Percentiles rank a stretch among this genome's conserved stretches.
These are phyloP conservation scores for Dipteronia dyeriana DNA, from an alignment of 345 rosid species.

Conservation along the genomic window DNA sequence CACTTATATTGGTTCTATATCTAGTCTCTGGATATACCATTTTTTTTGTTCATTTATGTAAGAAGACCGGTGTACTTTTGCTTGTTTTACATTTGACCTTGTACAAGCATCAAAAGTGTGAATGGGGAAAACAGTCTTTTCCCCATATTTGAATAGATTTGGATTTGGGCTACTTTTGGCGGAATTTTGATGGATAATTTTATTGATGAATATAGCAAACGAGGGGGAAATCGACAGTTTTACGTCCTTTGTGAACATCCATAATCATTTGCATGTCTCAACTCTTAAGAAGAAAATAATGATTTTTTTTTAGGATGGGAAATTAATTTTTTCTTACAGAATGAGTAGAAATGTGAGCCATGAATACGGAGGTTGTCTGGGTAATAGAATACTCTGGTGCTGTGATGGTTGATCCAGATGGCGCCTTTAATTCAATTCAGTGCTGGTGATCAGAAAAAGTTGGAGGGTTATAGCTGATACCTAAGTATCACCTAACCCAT, in stretches of 20 bases:
- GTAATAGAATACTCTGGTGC: background rate
- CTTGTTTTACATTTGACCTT: background rate
- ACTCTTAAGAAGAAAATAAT: background rate
- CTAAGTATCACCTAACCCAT: background rate
- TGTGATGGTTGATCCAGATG: background rate
- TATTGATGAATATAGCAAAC: background rate
- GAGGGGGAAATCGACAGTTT: background rate
- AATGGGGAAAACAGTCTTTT: background rate
- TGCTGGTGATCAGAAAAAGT: background rate
- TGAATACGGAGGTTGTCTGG: background rate
- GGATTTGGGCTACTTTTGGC: background rate
- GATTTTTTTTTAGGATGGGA: background rate
- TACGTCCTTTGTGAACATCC: background rate
- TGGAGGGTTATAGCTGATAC: background rate
- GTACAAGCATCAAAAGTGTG: background rate
- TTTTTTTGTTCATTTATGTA: background rate
- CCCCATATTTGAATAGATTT: background rate
- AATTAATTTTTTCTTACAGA: background rate
- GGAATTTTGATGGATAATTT: background rate
- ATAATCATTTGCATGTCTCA: background rate
- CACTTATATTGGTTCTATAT: background rate
- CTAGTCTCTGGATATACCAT: background rate
- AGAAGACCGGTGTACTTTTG: background rate
- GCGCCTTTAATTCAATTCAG: background rate
- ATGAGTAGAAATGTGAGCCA: background rate